Conservation (phyloP, 169 alveolate genomes). For the Eimeria acervulina region DNA sequence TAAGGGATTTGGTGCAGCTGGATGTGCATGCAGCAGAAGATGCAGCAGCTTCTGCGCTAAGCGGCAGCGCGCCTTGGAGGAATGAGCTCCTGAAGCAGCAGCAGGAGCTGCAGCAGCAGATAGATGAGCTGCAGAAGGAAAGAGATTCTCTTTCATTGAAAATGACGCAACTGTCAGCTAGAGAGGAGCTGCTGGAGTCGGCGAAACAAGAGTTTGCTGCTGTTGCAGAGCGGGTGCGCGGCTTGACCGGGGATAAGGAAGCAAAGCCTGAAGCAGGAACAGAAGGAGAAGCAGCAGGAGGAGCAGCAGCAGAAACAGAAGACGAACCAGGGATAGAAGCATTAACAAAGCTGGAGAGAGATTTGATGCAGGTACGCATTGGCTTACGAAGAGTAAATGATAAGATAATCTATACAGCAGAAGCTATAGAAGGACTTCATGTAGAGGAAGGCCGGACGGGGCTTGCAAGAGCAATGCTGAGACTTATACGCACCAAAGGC, state of each 20-base stretch:
- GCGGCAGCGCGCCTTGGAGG: too few species aligned
- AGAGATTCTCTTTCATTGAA: neutral
- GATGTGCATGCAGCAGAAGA: too few species aligned
- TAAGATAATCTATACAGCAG: too few species aligned
- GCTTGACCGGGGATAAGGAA: too few species aligned
- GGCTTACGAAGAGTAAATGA: too few species aligned
- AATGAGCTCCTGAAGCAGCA: neutral
- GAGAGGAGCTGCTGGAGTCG: neutral
- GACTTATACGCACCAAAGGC: neutral
- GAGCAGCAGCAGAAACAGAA: neutral
- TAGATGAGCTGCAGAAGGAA: neutral
- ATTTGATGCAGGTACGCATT: neutral
- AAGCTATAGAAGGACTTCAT: neutral
- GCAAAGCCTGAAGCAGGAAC: too few species aligned
- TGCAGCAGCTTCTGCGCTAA: too few species aligned
- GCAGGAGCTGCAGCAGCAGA: neutral
- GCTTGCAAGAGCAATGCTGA: too few species aligned
- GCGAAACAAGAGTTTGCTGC: neutral
- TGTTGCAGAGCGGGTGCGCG: neutral
- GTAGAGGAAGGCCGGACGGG: too few species aligned
- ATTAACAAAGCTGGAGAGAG: neutral
- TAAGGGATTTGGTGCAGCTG: too few species aligned
- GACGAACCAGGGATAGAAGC: neutral
- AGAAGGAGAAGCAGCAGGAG: neutral
- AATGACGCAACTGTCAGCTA: neutral